Conservation (phyloP, 2,329 filamentous ascomycete species). For the Aureobasidium sp. region DNA sequence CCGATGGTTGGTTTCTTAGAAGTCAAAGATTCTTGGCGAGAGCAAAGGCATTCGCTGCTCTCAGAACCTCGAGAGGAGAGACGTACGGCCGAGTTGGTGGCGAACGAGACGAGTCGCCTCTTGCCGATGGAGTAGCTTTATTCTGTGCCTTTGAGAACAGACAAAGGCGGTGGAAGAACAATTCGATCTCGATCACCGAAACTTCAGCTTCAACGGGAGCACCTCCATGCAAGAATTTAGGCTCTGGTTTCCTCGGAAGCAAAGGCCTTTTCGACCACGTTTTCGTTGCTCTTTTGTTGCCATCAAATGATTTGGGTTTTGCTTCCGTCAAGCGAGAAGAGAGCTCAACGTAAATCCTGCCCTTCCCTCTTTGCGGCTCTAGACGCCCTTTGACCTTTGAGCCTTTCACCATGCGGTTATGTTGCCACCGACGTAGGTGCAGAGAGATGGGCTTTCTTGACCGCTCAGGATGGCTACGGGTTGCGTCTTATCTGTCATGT, state of each 20-base stretch:
- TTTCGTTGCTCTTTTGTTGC: not conserved
- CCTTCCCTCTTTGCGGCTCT: not conserved
- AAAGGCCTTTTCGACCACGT: not conserved
- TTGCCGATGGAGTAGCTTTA: not conserved
- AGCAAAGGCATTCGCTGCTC: too few species aligned
- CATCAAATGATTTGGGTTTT: not conserved
- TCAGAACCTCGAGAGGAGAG: too few species aligned
- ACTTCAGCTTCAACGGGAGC: not conserved
- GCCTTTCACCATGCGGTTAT: not conserved
- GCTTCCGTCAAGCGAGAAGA: not conserved
- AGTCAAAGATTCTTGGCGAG: too few species aligned
- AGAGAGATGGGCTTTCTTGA: not conserved
- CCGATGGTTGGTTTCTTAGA: not conserved
- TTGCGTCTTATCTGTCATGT: not conserved
- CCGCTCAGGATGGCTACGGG: not conserved
- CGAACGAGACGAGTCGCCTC: not conserved
- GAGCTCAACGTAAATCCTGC: not conserved
- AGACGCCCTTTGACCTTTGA: not conserved
- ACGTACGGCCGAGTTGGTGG: too few species aligned
- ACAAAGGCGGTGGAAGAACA: not conserved
- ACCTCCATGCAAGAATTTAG: not conserved
- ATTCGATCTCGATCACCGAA: not conserved
- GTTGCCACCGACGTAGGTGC: slow-evolving; percentile 14
- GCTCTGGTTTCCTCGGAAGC: not conserved
- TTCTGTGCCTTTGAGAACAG: not conserved